Base-by-base conservation (phyloP, 345 rosid genomes). In the Eucalyptus tenuipes region DNA sequence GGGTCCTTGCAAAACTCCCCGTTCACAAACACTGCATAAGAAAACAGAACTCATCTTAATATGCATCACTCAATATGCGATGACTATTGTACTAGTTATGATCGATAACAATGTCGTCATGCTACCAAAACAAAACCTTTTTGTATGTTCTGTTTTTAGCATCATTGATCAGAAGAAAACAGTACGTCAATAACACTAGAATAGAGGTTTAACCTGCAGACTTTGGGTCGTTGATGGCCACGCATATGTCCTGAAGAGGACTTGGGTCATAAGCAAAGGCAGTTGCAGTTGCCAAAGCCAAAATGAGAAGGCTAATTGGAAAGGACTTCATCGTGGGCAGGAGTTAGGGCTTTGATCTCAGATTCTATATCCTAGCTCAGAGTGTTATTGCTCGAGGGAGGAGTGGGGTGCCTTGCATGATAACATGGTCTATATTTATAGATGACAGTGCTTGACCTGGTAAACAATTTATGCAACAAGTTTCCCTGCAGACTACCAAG, bases 1-100 rank as follows among this genome's bases (percentile, higher is more conserved):
- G 94, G 94, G 90, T 93, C 90, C 89, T 89, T 91, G 91, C 93
- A 92, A 82, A 92, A 88, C 86, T 91, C 88, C 40, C 92, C 94
- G 71, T 92, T 91, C 85, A 91, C 93, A 79, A 92, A 93, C 68
- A 93, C 93, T 91, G 87, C 89, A 68, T 42, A 44, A 49, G 24
- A 7, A 59, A 75, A 37, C 44, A 7, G 44, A 68, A 68, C 80
- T n/a, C n/a, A n/a, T n/a, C n/a, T 68, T 8, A 42, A 42, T 45
- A 85, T 49, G 40, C 6, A 27, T 49, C 14, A 14, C 22, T 85
- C 86, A 48, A 33, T 68, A 68, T 33, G 7, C 1, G 0, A 8
- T 31, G 14, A n/a, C 71, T 66, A 66, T 66, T 15, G 1, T 1
- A 15, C 75, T 64, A n/a, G 17, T 15, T 64, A 15, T 64, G 18